Evolutionary conservation across 164 flowering plant species (phyloP), one percentile per base, ranked within the genome.

Genomic region (Berberis vulgaris): DNA sequence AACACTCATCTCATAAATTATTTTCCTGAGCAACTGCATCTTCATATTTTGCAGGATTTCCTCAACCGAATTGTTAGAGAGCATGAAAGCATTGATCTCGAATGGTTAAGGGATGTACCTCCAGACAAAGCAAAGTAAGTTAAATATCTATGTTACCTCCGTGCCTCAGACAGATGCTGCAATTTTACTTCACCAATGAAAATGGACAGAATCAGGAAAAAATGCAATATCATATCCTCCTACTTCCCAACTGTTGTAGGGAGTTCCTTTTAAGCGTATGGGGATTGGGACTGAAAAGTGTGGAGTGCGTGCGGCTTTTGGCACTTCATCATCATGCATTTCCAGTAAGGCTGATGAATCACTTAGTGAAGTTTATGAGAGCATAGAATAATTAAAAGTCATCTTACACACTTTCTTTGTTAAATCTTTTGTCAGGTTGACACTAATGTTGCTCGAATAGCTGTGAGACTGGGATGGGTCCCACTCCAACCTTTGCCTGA

Each of bases 71-170:
- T 95, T 57, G 88, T 84, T 39, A 74, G 66, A 62, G 97, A 91
- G 1, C 99, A 95, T 72, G 97, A 86, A 69, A 86, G 91, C 81
- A 79, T 87, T 57, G 89, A 95, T 71, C 88, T 95, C 41, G 99
- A 95, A 69, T 95, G 99, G 99, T 70, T 95, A 72, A 85, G 95
- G 64, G 97, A 95, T 71, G 81, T 91, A 59, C 87, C 89, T 55
- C 98, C 99, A 9, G 97, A 91, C 73, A 82, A 88, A 80, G 97
- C 97, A 71, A 95, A 95, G 99, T 95, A 85, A 84, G 92, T 57
- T n/a, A 13, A 7, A 57, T 6, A 41, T 10, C 10, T 7, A 3
- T 52, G n/a, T 10, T 6, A 7, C n/a, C 8, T 46, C 5, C 49
- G 49, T 46, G 49, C 13, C n/a, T 10, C 26, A 26, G 26, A 26